Evolutionary conservation across 139 green algal species (phyloP), one percentile per base, ranked within the genome.

Genomic region (Tetraselmis striata): DNA sequence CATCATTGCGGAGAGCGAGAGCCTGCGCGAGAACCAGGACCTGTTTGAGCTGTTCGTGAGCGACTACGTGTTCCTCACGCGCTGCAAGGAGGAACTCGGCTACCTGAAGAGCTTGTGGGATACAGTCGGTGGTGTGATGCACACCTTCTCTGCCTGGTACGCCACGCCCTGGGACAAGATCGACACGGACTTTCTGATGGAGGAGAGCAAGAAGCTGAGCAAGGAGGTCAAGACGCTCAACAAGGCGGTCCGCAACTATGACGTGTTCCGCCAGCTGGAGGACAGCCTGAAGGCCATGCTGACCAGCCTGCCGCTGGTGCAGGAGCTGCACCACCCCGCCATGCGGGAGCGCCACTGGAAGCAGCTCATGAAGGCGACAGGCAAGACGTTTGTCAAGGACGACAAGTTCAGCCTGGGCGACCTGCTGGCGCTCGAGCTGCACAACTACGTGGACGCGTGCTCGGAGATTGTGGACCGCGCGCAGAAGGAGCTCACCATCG

Each of bases 281-380:
- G 93, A 95, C 80, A 85, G 80, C 1, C 77, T 94, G 23, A 97
- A 96, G 88, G 93, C 90, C 1, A 94, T 98, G 93, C 82, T 94
- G n/a, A 94, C 91, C 25, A 91, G 88, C 2, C 90, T 98, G 80
- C 95, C 95, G 27, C 86, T 98, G 28, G 93, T 98, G 31, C 84
- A 89, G 76, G 93, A 98, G 78, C 90, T 98, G 83, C 90, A 94
- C 86, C 90, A 97, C 83, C 93, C 95, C 23, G 91, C 93, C 27
- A 98, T 98, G 92, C 90, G 93, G 30, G 92, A 96, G 28, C 87
- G 94, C 23, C 95, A 98, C 85, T 98, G 95, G 95, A 90, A 90
- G 83, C 91, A 96, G 86, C 91, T 97, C 24, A 96, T 96, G 86
- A 88, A 93, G 87, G 92, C 91, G 28, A 95, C 91, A 26, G 93